phyloP scores from a whole-genome alignment of 495 filamentous ascomycete genomes.

The Podospora bellae-mahoneyi region DNA sequence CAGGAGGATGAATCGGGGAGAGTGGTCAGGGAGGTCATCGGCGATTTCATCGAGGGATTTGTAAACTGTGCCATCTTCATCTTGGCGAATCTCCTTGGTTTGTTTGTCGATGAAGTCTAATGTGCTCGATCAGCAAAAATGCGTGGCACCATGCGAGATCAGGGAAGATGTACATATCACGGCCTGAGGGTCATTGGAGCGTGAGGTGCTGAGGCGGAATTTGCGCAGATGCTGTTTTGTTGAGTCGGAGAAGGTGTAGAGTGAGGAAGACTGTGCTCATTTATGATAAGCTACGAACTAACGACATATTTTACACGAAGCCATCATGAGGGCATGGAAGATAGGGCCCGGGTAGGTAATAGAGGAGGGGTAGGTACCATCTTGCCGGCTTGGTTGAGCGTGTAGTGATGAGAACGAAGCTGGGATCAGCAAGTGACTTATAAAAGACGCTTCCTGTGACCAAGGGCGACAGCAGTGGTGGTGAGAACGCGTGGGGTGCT shows the following conservation, averaged over 20 bases:
- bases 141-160: constrained; percentile 13
- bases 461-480: background rate
- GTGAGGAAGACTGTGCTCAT: constrained; percentile 55
- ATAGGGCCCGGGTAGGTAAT: background rate
- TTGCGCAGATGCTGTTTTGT: constrained; percentile 84
- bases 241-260: constrained; percentile 90
- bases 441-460: too few species aligned
- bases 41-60: constrained; percentile 70
- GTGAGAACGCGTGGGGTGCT: background rate
- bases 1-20: constrained; percentile 82
- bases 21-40: constrained; percentile 90
- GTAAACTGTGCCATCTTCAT: constrained; percentile 69
- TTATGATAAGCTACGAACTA: background rate
- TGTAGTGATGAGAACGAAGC: background rate
- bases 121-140: background rate
- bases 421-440: background rate
- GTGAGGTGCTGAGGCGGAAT: constrained; percentile 85
- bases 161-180: constrained; percentile 71
- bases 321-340: background rate
- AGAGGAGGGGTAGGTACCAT: background rate
- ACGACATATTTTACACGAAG: background rate
- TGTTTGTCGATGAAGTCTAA: constrained; percentile 81
- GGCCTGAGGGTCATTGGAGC: constrained; percentile 83
- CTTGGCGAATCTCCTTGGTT: constrained; percentile 79
- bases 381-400: background rate